A percentile compares a stretch with the other conserved stretches of the same genome.
Conservation (phyloP, 257 asterid species). For the Jasminum sambac region DNA sequence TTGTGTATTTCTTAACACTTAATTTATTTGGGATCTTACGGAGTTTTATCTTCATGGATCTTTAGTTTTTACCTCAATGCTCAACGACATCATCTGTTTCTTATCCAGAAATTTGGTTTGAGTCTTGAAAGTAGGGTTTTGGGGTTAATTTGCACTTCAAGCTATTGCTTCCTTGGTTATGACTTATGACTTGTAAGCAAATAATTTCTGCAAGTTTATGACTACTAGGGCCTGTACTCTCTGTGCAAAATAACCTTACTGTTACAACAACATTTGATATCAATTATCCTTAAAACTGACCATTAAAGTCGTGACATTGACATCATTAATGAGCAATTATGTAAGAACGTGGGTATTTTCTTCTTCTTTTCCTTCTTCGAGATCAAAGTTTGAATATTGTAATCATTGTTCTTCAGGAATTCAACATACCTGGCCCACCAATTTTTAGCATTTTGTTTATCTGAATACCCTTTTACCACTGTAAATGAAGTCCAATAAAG, state of each 20-base stretch:
- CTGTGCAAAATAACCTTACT: too few relatives aligned
- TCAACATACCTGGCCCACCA: conserved; percentile 5
- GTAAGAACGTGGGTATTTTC: not conserved
- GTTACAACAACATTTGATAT: too few relatives aligned
- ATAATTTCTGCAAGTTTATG: not conserved
- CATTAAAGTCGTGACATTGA: not conserved
- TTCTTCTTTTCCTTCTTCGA: too few relatives aligned
- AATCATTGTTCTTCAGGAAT: not conserved
- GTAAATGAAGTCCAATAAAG: not conserved
- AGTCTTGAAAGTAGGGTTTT: not conserved
- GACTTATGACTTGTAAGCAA: not conserved
- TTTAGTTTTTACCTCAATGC: not conserved
- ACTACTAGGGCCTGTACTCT: not conserved
- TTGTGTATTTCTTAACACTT: not conserved
- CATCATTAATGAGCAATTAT: not conserved
- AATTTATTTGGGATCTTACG: not conserved
- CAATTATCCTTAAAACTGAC: too few relatives aligned
- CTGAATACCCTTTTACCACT: not conserved
- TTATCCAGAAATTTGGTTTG: not conserved
- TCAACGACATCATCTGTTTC: not conserved
- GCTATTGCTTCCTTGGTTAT: not conserved
- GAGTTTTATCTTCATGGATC: not conserved
- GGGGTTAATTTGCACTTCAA: not conserved
- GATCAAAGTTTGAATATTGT: too few relatives aligned
- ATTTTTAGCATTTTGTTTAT: not conserved